These are phyloP conservation scores for Boechera divaricarpa DNA, from an alignment of 345 rosid genomes.

Conservation along the genomic window DNA sequence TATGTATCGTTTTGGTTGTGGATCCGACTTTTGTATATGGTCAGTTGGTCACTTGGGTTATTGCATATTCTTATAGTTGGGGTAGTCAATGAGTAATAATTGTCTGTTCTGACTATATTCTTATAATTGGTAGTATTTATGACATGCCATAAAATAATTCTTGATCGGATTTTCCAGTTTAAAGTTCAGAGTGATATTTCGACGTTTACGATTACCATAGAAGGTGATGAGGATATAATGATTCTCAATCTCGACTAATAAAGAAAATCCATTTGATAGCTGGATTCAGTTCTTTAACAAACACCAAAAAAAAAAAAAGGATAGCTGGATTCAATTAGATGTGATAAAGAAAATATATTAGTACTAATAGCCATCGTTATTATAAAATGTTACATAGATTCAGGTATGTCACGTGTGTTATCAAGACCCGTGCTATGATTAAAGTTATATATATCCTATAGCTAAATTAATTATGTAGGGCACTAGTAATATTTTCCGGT, in stretches of 20 bases:
- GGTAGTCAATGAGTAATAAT: conserved; percentile 47
- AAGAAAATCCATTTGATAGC: conserved; percentile 32
- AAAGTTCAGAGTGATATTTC: conserved; percentile 7
- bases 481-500: conserved; percentile 4
- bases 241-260: conserved; percentile 11
- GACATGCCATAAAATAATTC: conserved; percentile 20
- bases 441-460: conserved; percentile 1
- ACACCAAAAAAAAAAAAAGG: not conserved
- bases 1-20: not conserved
- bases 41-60: conserved; percentile 14
- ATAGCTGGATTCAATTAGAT: conserved; percentile 32
- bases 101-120: conserved; percentile 26
- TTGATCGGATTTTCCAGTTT: not conserved
- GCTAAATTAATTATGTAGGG: conserved; percentile 17
- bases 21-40: conserved; percentile 35
- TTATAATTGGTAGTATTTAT: conserved; percentile 11
- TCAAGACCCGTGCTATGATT: conserved; percentile 31
- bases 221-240: not conserved
- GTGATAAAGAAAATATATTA: conserved; percentile 18
- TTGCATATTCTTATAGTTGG: conserved; percentile 40
- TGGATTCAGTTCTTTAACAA: not conserved
- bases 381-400: conserved; percentile 40
- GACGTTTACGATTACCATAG: conserved; percentile 2
- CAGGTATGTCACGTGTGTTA: conserved; percentile 42
- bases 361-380: conserved; percentile 6